Conservation (phyloP, 306 rosid genomes). For the Crotalaria pallida region DNA sequence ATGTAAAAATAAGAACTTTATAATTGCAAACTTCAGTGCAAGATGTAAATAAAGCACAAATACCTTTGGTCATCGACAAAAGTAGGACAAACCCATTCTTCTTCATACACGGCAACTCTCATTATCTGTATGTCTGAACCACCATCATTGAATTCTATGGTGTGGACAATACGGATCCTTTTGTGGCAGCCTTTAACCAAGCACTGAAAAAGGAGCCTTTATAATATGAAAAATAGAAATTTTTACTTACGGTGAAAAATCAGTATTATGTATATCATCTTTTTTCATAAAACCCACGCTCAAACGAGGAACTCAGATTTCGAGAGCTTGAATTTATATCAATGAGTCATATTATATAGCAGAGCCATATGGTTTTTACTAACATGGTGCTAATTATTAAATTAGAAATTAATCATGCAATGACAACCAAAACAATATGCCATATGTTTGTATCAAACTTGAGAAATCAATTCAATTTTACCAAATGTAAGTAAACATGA, state of each 20-base stretch:
- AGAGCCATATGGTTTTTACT: neutral
- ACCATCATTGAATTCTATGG: constrained; percentile 74
- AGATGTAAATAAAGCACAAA: constrained; percentile 7
- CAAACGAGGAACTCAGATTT: neutral
- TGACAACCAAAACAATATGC: neutral
- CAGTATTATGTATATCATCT: neutral
- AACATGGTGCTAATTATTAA: neutral
- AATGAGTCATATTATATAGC: neutral
- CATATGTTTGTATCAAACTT: neutral
- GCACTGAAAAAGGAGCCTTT: constrained; percentile 42
- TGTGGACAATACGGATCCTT: constrained; percentile 83
- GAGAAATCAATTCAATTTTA: neutral
- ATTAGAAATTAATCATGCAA: neutral
- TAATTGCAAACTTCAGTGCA: neutral
- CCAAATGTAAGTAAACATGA: neutral
- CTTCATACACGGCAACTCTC: constrained; percentile 89
- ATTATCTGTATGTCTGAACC: constrained; percentile 88
- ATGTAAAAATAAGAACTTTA: neutral
- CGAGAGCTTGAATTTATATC: neutral
- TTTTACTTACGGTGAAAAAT: neutral
- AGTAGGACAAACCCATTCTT: constrained; percentile 80
- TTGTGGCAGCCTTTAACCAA: constrained; percentile 95
- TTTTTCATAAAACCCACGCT: neutral
- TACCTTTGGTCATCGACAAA: constrained; percentile 59
- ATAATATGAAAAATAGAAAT: neutral